Percentiles rank a stretch among this genome's conserved stretches.
Evolutionary conservation across 2,329 filamentous ascomycete genomes (phyloP).

Genomic region (Periconia sp.): DNA sequence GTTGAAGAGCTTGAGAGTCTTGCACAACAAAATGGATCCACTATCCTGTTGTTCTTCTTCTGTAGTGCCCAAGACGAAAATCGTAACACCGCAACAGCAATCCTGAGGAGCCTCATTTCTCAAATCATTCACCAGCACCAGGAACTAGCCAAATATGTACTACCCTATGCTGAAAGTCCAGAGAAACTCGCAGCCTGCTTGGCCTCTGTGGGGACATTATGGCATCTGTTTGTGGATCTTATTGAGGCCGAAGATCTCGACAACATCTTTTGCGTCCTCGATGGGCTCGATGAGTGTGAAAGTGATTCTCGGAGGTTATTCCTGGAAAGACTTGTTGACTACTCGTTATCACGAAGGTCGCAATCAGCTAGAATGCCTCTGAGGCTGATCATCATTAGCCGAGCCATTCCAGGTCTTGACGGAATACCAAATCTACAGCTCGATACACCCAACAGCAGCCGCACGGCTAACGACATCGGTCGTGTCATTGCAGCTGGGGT

Average conservation of each 20-base stretch:
- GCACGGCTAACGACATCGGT: too few species aligned
- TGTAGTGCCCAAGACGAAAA: constrained; percentile 29
- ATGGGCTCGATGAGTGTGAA: constrained; percentile 39
- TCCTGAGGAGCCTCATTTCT: constrained; percentile 31
- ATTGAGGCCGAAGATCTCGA: constrained; percentile 13
- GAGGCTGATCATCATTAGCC: too few species aligned
- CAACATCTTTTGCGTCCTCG: constrained; percentile 29
- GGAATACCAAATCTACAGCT: too few species aligned
- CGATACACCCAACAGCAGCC: too few species aligned
- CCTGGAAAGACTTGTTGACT: too few species aligned
- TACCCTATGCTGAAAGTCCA: constrained; percentile 16
- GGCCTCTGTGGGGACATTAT: constrained; percentile 21
- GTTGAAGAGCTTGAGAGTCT: constrained; percentile 26
- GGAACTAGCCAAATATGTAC: constrained; percentile 18
- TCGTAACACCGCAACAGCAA: constrained; percentile 27
- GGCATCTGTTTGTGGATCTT: constrained; percentile 23
- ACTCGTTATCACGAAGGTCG: too few species aligned
- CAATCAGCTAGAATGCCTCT: too few species aligned
- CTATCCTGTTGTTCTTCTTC: constrained; percentile 29
- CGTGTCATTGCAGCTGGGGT: too few species aligned
- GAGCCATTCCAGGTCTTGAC: too few species aligned
- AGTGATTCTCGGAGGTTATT: too few species aligned
- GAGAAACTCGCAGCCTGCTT: constrained; percentile 12
- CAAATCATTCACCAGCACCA: constrained; percentile 25
- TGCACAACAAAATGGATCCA: constrained; percentile 2